Conservation (phyloP, 2,329 filamentous ascomycete species). For the Phialophora macrospora region DNA sequence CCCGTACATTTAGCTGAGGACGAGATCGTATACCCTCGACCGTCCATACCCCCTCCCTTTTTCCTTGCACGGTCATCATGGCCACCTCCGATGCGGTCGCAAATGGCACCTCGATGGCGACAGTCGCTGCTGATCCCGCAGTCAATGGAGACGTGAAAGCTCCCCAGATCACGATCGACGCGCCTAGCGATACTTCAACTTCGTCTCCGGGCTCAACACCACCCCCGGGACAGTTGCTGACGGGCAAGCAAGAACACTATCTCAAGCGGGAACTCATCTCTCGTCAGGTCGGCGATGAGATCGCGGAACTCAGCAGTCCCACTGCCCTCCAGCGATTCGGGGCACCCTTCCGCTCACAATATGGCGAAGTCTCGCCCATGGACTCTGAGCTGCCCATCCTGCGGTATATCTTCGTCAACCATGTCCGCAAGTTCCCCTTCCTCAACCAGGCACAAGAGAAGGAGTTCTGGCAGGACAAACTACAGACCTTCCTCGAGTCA, state of each 20-base stretch:
- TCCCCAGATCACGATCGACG: slow-evolving; percentile 21
- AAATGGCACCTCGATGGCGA: slow-evolving; percentile 9
- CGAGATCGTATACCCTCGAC: neutral
- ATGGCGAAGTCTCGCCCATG: slow-evolving; percentile 87
- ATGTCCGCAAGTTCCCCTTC: slow-evolving; percentile 97
- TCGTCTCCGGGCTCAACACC: slow-evolving; percentile 41
- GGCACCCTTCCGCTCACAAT: slow-evolving; percentile 89
- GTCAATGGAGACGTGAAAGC: slow-evolving; percentile 26
- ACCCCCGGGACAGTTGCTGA: slow-evolving; percentile 68
- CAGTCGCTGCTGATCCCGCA: slow-evolving; percentile 7
- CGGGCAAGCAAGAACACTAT: slow-evolving; percentile 98
- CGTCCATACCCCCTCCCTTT: neutral
- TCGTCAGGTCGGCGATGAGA: slow-evolving; percentile 87
- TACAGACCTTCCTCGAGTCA: slow-evolving; percentile 94
- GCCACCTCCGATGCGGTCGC: slow-evolving; percentile 4
- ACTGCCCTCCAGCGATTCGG: slow-evolving; percentile 95
- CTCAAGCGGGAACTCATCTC: slow-evolving; percentile 94
- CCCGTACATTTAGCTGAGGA: neutral
- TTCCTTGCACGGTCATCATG: slow-evolving; percentile 6
- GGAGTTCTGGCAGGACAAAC: slow-evolving; percentile 99
- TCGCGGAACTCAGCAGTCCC: slow-evolving; percentile 88
- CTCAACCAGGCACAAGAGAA: slow-evolving; percentile 96
- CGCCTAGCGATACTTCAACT: neutral
- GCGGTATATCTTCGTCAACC: slow-evolving; percentile 95
- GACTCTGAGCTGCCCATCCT: slow-evolving; percentile 93